These are phyloP conservation scores for Adansonia grandidieri DNA, from an alignment of 441 rosid species.

Conservation along the genomic window DNA sequence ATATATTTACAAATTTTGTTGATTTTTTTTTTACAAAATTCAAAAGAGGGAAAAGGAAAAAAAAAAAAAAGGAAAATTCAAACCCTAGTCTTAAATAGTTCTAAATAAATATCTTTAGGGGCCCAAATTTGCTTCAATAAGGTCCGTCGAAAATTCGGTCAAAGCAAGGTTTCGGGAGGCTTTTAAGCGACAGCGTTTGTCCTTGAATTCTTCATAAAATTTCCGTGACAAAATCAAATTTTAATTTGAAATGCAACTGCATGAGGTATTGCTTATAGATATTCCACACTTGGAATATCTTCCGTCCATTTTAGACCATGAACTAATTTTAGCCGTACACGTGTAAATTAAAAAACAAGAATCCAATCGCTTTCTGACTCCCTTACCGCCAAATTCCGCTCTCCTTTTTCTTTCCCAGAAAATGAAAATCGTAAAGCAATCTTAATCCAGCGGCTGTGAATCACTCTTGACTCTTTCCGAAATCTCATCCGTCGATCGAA, in stretches of 20 bases:
- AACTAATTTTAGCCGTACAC: constrained; percentile 30
- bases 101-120: neutral
- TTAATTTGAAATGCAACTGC: neutral
- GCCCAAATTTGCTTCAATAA: neutral
- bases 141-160: neutral
- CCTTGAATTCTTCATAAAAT: neutral
- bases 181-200: neutral
- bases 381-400: constrained; percentile 64
- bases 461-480: neutral
- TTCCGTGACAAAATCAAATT: neutral
- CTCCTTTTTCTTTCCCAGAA: constrained; percentile 6
- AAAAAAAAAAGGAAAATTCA: neutral
- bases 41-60: neutral
- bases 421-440: constrained; percentile 31
- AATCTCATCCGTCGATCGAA: constrained; percentile 42
- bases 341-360: constrained; percentile 22
- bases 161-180: neutral
- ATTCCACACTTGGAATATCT: constrained; percentile 23
- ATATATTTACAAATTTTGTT: too few species aligned
- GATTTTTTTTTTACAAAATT: neutral
- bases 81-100: neutral
- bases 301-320: constrained; percentile 31
- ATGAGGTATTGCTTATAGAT: neutral
- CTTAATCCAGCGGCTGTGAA: constrained; percentile 40
- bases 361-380: constrained; percentile 22